Percentiles rank a stretch among this genome's conserved stretches.
phyloP scores from a whole-genome alignment of 768 basidiomycete genomes.

The Macrolepiota albuminosa region DNA sequence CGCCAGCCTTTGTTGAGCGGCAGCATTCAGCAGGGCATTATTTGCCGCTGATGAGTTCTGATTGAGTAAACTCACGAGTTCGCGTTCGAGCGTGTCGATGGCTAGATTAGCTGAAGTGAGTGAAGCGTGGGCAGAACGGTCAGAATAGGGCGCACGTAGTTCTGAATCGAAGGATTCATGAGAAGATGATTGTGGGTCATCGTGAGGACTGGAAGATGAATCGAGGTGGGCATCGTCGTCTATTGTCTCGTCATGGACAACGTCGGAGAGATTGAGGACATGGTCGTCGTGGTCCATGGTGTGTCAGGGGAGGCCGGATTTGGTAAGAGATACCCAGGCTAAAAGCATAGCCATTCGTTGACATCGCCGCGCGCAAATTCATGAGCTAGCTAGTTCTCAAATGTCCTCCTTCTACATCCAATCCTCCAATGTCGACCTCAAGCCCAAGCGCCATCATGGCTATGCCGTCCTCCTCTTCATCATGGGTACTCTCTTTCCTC shows the following conservation, averaged over 20 bases:
- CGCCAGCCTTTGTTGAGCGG: conserved; percentile 63
- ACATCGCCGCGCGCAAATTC: background rate
- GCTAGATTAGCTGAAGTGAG: conserved; percentile 46
- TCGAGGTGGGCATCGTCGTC: conserved; percentile 47
- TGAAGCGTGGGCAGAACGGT: conserved; percentile 29
- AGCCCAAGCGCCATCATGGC: conserved; percentile 74
- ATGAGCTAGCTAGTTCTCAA: background rate
- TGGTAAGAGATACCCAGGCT: conserved; percentile 18
- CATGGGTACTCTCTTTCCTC: conserved; percentile 86
- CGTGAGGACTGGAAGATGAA: conserved; percentile 22
- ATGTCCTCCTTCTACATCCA: conserved; percentile 27
- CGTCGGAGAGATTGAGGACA: conserved; percentile 74
- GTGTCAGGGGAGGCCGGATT: conserved; percentile 12
- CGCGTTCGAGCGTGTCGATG: conserved; percentile 72
- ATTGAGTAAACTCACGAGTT: conserved; percentile 69
- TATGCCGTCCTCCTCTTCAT: conserved; percentile 81
- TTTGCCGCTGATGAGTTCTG: conserved; percentile 72
- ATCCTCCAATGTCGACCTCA: conserved; percentile 52
- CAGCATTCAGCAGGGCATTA: conserved; percentile 57
- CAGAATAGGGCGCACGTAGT: conserved; percentile 31
- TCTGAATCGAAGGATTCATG: conserved; percentile 31
- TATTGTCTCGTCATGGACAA: conserved; percentile 76
- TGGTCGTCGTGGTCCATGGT: conserved; percentile 56
- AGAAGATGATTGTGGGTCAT: conserved; percentile 25
- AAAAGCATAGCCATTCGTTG: background rate